Conservation (phyloP, 306 rosid genomes). For the Cicer pinnatifidum region DNA sequence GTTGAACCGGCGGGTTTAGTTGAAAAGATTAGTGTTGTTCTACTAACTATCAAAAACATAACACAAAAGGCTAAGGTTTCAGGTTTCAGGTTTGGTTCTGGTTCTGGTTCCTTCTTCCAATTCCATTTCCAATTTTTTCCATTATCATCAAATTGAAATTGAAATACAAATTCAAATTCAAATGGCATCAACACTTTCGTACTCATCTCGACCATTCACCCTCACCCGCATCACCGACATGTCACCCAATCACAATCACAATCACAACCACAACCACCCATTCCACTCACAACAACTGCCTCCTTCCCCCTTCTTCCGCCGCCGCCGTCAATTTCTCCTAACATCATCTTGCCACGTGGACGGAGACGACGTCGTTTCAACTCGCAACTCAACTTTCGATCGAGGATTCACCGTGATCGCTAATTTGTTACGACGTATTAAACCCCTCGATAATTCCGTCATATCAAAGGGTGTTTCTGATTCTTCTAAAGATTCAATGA, state of each 20-base stretch:
- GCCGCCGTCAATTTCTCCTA: conserved; percentile 43
- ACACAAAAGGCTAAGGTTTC: no score
- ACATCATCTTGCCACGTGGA: conserved; percentile 62
- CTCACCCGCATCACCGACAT: conserved; percentile 62
- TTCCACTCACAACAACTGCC: conserved; percentile 47
- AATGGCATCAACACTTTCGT: conserved; percentile 56
- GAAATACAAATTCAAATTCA: conserved; percentile 25
- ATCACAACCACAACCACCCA: conserved; percentile 45
- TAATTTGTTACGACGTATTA: conserved; percentile 78
- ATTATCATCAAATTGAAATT: neutral
- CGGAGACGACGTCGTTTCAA: conserved; percentile 88
- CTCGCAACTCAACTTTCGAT: conserved; percentile 68
- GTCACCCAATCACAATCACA: conserved; percentile 45
- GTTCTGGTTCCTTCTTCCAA: neutral
- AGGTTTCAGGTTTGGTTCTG: no score
- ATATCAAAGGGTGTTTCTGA: conserved; percentile 87
- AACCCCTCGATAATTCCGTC: conserved; percentile 81
- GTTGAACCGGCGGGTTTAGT: no score
- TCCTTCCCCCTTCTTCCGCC: conserved; percentile 14
- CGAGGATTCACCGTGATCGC: conserved; percentile 88
- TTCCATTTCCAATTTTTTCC: neutral
- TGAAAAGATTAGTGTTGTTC: no score
- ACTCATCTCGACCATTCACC: conserved; percentile 64
- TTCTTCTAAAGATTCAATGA: conserved; percentile 84
- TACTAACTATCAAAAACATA: no score